Conservation (phyloP, 495 filamentous ascomycete genomes). For the Aspergillus diversus region DNA sequence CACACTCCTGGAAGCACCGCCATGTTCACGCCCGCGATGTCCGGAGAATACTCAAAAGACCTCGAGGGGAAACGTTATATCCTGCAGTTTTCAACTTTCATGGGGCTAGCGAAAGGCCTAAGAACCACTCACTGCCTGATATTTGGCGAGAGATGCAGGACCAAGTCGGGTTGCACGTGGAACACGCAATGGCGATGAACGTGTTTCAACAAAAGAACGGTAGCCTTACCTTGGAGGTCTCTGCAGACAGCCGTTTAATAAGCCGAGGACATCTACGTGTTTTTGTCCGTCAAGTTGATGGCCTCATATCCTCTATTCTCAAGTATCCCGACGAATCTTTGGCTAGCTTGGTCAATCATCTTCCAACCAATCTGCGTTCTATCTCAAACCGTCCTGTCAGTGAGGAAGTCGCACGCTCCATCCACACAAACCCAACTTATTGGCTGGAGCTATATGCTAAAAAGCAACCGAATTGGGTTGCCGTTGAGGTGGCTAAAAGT, state of each 20-base stretch:
- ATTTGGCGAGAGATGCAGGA: constrained; percentile 32
- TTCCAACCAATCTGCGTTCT: constrained; percentile 31
- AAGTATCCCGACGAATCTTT: constrained; percentile 29
- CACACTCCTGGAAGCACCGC: constrained; percentile 28
- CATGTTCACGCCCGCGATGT: constrained; percentile 36
- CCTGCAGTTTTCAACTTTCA: constrained; percentile 41
- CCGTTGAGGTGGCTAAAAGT: constrained; percentile 45
- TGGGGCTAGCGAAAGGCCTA: constrained; percentile 4
- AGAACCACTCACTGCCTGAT: background rate
- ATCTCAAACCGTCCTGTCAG: constrained; percentile 26
- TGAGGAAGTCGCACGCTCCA: constrained; percentile 26
- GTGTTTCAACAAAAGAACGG: constrained; percentile 25
- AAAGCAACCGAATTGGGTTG: constrained; percentile 41
- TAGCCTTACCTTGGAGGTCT: constrained; percentile 30
- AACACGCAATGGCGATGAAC: constrained; percentile 43
- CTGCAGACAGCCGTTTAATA: constrained; percentile 30
- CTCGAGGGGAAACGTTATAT: constrained; percentile 33
- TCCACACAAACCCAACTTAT: constrained; percentile 27
- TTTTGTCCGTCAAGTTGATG: constrained; percentile 36
- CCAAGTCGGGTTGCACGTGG: constrained; percentile 36
- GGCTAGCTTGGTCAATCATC: constrained; percentile 18
- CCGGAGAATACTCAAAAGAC: constrained; percentile 30
- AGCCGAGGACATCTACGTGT: constrained; percentile 31
- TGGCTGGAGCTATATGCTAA: constrained; percentile 41
- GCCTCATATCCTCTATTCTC: constrained; percentile 32